Base-by-base conservation (phyloP, 73 alveolate genomes). In the Loxodes magnus region DNA sequence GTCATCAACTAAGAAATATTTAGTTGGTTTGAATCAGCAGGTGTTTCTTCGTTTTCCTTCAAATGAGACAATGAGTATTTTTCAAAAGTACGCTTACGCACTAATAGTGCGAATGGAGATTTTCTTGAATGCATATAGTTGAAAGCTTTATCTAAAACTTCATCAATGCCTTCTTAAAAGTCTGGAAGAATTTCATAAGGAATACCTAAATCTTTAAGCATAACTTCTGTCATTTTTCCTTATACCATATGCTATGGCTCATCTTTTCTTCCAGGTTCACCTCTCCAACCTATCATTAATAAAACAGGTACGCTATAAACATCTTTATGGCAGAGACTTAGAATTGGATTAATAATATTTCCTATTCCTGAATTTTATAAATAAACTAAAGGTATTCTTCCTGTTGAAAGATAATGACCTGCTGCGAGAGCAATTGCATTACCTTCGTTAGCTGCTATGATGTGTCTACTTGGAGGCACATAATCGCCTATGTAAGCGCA, bases 271-370 rank as follows among this genome's bases (percentile, higher is more conserved):
- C 84, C 89, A 15, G 97, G 97, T 56, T 87, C 96, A 12, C 97
- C 97, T 51, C 97, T 84, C 97, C 97, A 87, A 30, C 95, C 97
- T n/a, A 87, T 79, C 22, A 88, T 55, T 29, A 58, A 77, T 52
- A 88, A 43, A 60, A 76, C 80, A 0, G 97, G 97, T 24, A 84
- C 84, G 12, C 86, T 90, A 56, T 88, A 88, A 2, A 88, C 97
- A 74, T 79, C 61, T n/a, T 75, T 75, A 64, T 81, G 82, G 10
- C 83, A 77, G 34, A 81, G 51, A 28, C 91, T 69, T 26, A 82
- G 60, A 43, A 84, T 53, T 5, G 97, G 97, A 66, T 88, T 88
- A 36, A 84, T 81, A 20, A 82, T 66, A 66, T 88, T 88, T 5
- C 97, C 97, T 19, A 84, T 65, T 27, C 97, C 97, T 44, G 94